Percentiles rank a stretch among this genome's conserved stretches.
Conservation (phyloP, 2,329 filamentous ascomycete species). For the Xylaria sp. region DNA sequence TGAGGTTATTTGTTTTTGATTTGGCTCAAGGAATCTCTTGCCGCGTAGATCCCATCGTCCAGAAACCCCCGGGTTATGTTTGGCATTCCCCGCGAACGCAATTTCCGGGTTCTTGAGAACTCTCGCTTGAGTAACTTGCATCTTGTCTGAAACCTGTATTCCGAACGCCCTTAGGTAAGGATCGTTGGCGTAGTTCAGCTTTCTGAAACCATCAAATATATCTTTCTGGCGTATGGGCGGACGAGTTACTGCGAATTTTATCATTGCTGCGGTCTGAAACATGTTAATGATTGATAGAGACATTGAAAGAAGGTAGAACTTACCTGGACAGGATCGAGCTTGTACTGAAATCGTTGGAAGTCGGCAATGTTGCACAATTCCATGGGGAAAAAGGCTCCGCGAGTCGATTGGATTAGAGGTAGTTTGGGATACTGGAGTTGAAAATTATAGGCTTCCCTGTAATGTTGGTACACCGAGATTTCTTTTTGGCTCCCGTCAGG, state of each 20-base stretch:
- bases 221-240: constrained; percentile 74
- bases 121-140: constrained; percentile 75
- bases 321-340: constrained; percentile 67
- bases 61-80: constrained; percentile 68
- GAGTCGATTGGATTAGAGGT: constrained; percentile 68
- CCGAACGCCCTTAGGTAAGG: constrained; percentile 78
- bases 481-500: constrained; percentile 54
- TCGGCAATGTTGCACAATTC: constrained; percentile 65
- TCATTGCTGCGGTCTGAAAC: constrained; percentile 82
- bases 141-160: constrained; percentile 71
- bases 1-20: constrained; percentile 68
- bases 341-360: constrained; percentile 71
- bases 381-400: constrained; percentile 68
- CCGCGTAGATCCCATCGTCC: constrained; percentile 91
- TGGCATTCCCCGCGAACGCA: constrained; percentile 67
- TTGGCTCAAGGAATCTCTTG: constrained; percentile 78
- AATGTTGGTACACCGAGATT: constrained; percentile 65
- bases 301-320: constrained; percentile 16
- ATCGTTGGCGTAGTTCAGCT: constrained; percentile 76
- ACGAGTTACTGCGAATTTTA: constrained; percentile 87
- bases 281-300: constrained; percentile 19
- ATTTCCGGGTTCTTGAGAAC: constrained; percentile 78
- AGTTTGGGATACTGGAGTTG: constrained; percentile 59
- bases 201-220: constrained; percentile 74
- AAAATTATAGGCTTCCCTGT: constrained; percentile 64